Conservation (phyloP, 2,329 filamentous ascomycete genomes). For the Curvularia hawaiiensis region DNA sequence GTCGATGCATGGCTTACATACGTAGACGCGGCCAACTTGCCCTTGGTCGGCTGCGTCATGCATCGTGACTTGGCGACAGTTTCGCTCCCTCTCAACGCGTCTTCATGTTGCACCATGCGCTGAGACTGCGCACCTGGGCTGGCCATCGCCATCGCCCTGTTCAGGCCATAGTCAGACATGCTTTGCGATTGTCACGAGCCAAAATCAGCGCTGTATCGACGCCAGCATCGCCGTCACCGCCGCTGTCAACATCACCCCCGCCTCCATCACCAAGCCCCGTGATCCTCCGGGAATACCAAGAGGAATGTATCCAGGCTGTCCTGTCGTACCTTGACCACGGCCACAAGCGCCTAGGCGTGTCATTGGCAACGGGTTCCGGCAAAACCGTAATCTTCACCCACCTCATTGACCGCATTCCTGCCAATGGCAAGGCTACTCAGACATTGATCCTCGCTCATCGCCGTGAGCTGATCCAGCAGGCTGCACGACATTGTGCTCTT, state of each 20-base stretch:
- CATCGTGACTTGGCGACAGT: constrained; percentile 30
- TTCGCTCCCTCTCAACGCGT: constrained; percentile 25
- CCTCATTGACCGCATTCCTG: constrained; percentile 78
- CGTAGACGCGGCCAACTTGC: constrained; percentile 9
- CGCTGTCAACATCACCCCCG: constrained; percentile 16
- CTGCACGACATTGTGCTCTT: constrained; percentile 78
- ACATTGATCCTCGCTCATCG: constrained; percentile 93
- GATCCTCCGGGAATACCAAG: constrained; percentile 80
- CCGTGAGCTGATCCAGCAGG: constrained; percentile 92
- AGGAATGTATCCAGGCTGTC: constrained; percentile 88
- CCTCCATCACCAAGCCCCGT: constrained; percentile 49
- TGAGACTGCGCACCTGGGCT: constrained; percentile 28
- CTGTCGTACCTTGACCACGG: constrained; percentile 70
- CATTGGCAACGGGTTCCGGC: constrained; percentile 83
- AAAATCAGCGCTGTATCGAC: constrained; percentile 14
- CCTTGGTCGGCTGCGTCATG: constrained; percentile 15
- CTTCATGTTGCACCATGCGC: constrained; percentile 45
- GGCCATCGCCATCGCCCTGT: constrained; percentile 10
- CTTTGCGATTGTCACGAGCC: constrained; percentile 19
- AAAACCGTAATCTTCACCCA: constrained; percentile 98
- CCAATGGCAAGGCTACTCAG: constrained; percentile 65
- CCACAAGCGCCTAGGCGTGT: constrained; percentile 80
- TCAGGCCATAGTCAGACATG: constrained; percentile 19
- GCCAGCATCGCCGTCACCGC: not conserved
- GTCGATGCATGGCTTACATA: constrained; percentile 9